Conservation (phyloP, 2,329 filamentous ascomycete genomes). For the Scopulariopsis brevicaulis region DNA sequence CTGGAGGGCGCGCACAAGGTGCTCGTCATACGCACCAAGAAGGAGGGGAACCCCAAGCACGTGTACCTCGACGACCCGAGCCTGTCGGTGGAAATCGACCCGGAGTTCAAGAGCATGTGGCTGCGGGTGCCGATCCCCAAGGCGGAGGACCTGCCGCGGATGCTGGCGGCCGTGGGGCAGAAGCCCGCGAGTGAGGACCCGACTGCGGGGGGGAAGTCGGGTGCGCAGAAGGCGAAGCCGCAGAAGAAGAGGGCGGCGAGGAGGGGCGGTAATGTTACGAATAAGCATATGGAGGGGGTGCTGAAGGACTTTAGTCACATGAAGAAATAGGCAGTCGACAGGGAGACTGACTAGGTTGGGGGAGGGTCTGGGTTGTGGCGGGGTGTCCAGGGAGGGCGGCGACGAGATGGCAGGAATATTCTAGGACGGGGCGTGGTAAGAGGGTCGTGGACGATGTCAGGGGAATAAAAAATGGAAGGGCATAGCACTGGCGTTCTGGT, state of each 20-base stretch:
- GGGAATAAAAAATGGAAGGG: no score
- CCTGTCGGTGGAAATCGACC: slow-evolving; percentile 63
- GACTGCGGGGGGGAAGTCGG: slow-evolving; percentile 24
- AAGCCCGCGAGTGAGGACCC: slow-evolving; percentile 79
- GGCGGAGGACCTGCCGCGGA: slow-evolving; percentile 63
- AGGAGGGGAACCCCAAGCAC: slow-evolving; percentile 76
- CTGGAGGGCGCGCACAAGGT: slow-evolving; percentile 72
- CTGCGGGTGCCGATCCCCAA: slow-evolving; percentile 66
- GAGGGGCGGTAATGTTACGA: slow-evolving; percentile 70
- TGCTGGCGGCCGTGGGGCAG: slow-evolving; percentile 66
- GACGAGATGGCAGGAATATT: neutral
- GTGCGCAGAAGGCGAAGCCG: slow-evolving; percentile 50
- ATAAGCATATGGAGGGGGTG: slow-evolving; percentile 75
- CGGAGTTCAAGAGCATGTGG: slow-evolving; percentile 79
- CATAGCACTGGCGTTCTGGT: no score
- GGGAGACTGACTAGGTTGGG: neutral
- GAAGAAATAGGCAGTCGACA: neutral
- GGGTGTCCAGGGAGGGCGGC: neutral
- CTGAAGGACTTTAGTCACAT: slow-evolving; percentile 57
- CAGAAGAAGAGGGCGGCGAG: slow-evolving; percentile 58
- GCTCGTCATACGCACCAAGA: slow-evolving; percentile 81
- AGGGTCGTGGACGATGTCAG: no score
- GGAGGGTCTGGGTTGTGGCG: neutral
- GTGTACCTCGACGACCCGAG: slow-evolving; percentile 84
- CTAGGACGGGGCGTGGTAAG: no score